phyloP scores from a whole-genome alignment of 2,329 filamentous ascomycete species.

The Fusarium mundagurra region DNA sequence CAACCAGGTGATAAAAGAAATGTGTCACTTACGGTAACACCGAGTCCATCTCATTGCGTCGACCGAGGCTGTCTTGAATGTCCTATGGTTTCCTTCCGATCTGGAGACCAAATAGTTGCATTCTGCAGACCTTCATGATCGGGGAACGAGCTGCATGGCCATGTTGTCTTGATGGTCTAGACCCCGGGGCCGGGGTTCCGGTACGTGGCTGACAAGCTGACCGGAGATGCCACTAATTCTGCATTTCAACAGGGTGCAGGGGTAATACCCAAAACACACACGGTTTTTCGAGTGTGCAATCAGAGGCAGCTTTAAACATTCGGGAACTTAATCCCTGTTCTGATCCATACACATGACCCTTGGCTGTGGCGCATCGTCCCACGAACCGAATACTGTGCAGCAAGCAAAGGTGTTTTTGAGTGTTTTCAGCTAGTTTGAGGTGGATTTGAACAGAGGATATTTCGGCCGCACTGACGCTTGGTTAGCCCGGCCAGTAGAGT shows the following conservation, averaged over 20 bases:
- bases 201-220: constrained; percentile 2
- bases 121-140: constrained; percentile 8
- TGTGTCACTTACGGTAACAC: constrained; percentile 3
- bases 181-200: constrained; percentile 23
- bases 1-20: not conserved
- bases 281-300: not conserved
- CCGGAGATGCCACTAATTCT: not conserved
- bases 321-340: constrained; percentile 21
- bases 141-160: not conserved
- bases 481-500: not conserved
- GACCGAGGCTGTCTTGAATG: not conserved
- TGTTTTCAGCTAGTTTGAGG: not conserved
- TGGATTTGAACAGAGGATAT: not conserved
- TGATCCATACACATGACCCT: constrained; percentile 7
- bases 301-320: constrained; percentile 3
- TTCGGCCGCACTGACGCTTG: not conserved
- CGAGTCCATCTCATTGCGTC: not conserved
- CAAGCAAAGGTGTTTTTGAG: not conserved
- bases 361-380: constrained; percentile 5
- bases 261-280: not conserved
- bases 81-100: constrained; percentile 19
- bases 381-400: not conserved
- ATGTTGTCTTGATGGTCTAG: constrained; percentile 22
- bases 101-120: constrained; percentile 4
- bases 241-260: not conserved